Base-by-base conservation (phyloP, 1,139 yeast genomes). In the Lodderomyces theae region DNA sequence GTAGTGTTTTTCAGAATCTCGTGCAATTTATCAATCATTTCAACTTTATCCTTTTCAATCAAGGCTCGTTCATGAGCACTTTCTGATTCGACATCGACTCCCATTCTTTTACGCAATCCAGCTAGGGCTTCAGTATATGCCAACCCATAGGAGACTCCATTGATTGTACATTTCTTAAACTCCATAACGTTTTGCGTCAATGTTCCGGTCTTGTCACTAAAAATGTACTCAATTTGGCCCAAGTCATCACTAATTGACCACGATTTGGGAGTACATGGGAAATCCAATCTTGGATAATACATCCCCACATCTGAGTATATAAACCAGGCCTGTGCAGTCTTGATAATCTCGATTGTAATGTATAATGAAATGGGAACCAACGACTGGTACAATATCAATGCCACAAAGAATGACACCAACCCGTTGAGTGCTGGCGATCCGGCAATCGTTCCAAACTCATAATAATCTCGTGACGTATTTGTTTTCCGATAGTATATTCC, bases 221-320 rank as follows among this genome's bases (percentile, higher is more conserved):
- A 78, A 37, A 78, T 69, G 51, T 78, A 78, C 53, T 78, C 82
- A 44, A 78, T 77, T 56, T 78, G 84, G n/a, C 84, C 84, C 50
- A 78, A 65, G 55, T 78, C 84, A 59, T 78, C 84, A 11, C 82
- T 76, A 38, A 78, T 77, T 42, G 74, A 72, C 84, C 84, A 78
- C 1, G 81, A 70, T 50, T 77, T 77, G 1, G 83, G 83, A 2
- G 77, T 74, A 55, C 84, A 78, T 0, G 82, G 82, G 50, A 69
- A 76, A 56, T 78, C 82, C 43, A 78, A 59, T 42, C 54, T 61
- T 35, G 63, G 70, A 47, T 77, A 77, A 54, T 78, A 78, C 77
- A 78, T 73, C 23, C 63, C 58, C 42, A 67, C 58, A 56, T 77
- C 82, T 1, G 77, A 68, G 52, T 70, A 75, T 42, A 78, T 78